A percentile compares a stretch with the other conserved stretches of the same genome.
Evolutionary conservation across 495 filamentous ascomycete species (phyloP).

Genomic region (Daldinia decipiens): DNA sequence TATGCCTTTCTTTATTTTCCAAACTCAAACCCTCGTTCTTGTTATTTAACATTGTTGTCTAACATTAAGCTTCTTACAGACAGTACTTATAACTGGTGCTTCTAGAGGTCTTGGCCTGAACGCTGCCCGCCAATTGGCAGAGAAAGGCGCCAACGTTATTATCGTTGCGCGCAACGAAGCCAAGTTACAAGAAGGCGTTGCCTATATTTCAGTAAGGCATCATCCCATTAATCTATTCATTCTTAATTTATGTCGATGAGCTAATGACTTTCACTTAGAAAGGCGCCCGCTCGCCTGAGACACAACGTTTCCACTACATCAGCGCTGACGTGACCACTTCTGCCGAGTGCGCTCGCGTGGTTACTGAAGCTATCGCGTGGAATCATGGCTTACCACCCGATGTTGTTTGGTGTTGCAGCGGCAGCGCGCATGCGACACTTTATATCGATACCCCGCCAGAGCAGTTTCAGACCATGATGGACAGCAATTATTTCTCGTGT

Average conservation of each 20-base stretch:
- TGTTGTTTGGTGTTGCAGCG: slow-evolving; percentile 85
- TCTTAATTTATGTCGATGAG: neutral
- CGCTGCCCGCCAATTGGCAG: slow-evolving; percentile 72
- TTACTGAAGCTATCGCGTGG: slow-evolving; percentile 75
- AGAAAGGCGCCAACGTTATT: slow-evolving; percentile 80
- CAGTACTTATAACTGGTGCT: slow-evolving; percentile 80
- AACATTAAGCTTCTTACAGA: slow-evolving; percentile 55
- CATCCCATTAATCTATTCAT: neutral
- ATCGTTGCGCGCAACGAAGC: slow-evolving; percentile 74
- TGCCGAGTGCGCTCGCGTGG: slow-evolving; percentile 68
- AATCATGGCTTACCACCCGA: slow-evolving; percentile 76
- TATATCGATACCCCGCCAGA: slow-evolving; percentile 73
- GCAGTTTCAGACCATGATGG: slow-evolving; percentile 75
- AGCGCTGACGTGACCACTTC: slow-evolving; percentile 76
- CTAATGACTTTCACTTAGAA: slow-evolving; percentile 5
- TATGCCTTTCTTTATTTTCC: slow-evolving; percentile 50
- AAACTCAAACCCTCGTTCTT: neutral
- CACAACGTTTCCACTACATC: slow-evolving; percentile 78
- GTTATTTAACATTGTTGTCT: no score
- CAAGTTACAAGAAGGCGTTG: slow-evolving; percentile 72
- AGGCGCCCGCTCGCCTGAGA: slow-evolving; percentile 62
- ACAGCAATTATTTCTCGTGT: slow-evolving; percentile 83
- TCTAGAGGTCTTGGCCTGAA: slow-evolving; percentile 83
- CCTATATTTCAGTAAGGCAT: slow-evolving; percentile 67
- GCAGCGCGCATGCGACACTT: slow-evolving; percentile 71